Conservation (phyloP, 192 early-diverging fungal species). For the Linnemannia hyalina region DNA sequence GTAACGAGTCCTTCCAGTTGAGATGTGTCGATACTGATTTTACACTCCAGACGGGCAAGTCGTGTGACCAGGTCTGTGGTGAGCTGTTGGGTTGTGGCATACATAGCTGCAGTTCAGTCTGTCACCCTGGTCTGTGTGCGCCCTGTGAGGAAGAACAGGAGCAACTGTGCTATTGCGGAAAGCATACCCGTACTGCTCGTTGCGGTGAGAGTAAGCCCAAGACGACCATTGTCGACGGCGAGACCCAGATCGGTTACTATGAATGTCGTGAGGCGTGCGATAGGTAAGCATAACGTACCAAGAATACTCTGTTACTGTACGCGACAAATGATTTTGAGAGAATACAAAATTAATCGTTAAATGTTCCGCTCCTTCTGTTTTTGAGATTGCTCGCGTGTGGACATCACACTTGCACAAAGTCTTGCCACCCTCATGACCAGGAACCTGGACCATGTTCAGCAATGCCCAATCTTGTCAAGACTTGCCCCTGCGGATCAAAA, state of each 20-base stretch:
- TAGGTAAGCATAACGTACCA: constrained; percentile 29
- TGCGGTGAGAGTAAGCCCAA: constrained; percentile 69
- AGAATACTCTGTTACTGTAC: neutral
- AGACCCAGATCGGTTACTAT: constrained; percentile 60
- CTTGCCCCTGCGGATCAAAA: constrained; percentile 63
- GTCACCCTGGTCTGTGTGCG: constrained; percentile 76
- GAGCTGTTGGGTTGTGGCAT: constrained; percentile 74
- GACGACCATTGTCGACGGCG: constrained; percentile 26
- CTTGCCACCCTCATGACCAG: constrained; percentile 63
- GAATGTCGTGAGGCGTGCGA: constrained; percentile 60
- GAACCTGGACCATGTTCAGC: constrained; percentile 60
- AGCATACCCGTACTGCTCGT: constrained; percentile 59
- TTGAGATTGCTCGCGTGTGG: constrained; percentile 60
- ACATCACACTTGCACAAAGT: constrained; percentile 59
- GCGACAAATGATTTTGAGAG: neutral
- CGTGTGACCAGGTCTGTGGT: constrained; percentile 78
- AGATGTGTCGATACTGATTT: constrained; percentile 81
- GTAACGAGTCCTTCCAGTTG: constrained; percentile 69
- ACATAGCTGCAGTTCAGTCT: constrained; percentile 71
- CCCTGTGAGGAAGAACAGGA: constrained; percentile 65
- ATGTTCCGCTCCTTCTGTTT: neutral
- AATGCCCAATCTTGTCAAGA: constrained; percentile 55
- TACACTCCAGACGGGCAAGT: constrained; percentile 63
- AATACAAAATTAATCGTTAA: neutral
- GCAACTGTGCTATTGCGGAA: constrained; percentile 78